Evolutionary conservation across 768 basidiomycete genomes (phyloP), one percentile per base, ranked within the genome.

Genomic region (Rhodotorula toruloides): DNA sequence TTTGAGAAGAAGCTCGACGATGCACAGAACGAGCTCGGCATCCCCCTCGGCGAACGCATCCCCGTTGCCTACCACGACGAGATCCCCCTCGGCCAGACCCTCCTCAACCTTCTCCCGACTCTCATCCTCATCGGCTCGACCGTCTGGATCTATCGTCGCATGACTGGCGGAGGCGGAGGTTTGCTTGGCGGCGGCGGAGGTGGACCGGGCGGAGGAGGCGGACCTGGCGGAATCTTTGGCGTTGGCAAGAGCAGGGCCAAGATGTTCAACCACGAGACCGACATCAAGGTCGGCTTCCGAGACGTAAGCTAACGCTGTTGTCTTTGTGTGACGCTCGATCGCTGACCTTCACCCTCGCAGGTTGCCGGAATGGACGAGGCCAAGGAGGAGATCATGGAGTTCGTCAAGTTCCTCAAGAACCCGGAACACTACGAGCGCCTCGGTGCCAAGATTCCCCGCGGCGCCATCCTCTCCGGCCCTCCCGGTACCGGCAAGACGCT

Each of bases 301-400:
- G 92, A 99, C 76, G 66, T 54, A 37, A 34, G 53, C 29, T 19
- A 7, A 0, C 7, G 16, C 32, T 19, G 14, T 14, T n/a, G n/a
- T 2, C 52, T 6, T 7, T 3, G 7, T 9, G 8, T 13, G 34
- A 7, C 22, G 21, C 6, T 9, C 7, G 10, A 16, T 37, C 10
- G 44, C 53, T 54, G 53, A 54, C 53, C 34, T 39, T 31, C n/a
- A 7, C 37, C 14, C n/a, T 25, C 48, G 19, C 27, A 54, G 91
- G 53, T 99, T 25, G 96, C 96, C 21, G 96, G 96, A 43, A 98
- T 98, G 94, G 96, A 99, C 79, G 96, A 99, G 79, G 96, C 93
- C 49, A 99, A 99, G 82, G 90, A 93, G 81, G 96, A 99, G 80
- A 94, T 99, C 74, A 94, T 98, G 90, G 96, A 99, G 77, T 99